Evolutionary conservation across 306 rosid species (phyloP).

Genomic region (Erythrophleum fordii): DNA sequence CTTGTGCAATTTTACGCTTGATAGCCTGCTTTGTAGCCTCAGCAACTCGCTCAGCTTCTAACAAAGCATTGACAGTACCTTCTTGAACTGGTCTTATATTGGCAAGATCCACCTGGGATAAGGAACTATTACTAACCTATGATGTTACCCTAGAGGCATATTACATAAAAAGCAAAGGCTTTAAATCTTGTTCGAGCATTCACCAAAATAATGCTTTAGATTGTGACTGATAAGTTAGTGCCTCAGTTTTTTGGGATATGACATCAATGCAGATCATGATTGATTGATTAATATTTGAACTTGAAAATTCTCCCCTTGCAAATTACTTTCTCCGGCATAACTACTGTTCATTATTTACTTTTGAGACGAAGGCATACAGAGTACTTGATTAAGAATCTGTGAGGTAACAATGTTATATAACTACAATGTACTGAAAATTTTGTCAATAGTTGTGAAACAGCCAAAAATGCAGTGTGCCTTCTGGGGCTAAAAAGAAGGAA

Average conservation of each 20-base stretch:
- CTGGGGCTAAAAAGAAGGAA: constrained; percentile 24
- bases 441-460: not conserved
- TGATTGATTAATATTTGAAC: not conserved
- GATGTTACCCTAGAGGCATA: constrained; percentile 18
- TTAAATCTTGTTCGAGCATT: not conserved
- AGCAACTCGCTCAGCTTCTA: constrained; percentile 93
- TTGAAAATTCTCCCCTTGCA: not conserved
- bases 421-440: not conserved
- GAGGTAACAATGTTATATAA: not conserved
- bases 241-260: not conserved
- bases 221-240: not conserved
- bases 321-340: not conserved
- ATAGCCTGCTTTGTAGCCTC: constrained; percentile 98
- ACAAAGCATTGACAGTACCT: constrained; percentile 73
- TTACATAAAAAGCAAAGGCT: not conserved
- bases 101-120: constrained; percentile 90
- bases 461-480: not conserved
- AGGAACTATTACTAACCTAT: constrained; percentile 33
- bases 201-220: constrained; percentile 28
- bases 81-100: constrained; percentile 83
- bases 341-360: not conserved
- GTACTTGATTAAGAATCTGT: not conserved
- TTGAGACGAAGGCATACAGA: not conserved
- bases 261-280: constrained; percentile 9
- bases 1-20: constrained; percentile 91